These are phyloP conservation scores for Fusarium brachygibbosum DNA, from an alignment of 2,329 filamentous ascomycete species.

Conservation along the genomic window DNA sequence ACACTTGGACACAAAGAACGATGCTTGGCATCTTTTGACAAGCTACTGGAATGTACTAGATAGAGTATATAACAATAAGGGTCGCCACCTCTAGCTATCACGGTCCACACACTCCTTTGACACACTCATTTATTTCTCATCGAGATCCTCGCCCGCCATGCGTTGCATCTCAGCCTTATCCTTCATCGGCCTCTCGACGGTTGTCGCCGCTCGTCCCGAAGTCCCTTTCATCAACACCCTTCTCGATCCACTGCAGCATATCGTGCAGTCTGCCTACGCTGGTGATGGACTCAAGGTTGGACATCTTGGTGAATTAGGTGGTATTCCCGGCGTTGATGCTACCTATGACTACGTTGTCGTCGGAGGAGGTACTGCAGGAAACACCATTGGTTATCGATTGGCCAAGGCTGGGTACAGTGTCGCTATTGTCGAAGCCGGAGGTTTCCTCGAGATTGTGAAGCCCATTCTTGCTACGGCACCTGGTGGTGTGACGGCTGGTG, in stretches of 20 bases:
- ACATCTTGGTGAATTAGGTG: constrained; percentile 29
- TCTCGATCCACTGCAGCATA: constrained; percentile 32
- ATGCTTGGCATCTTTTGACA: constrained; percentile 1
- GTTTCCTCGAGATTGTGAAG: constrained; percentile 52
- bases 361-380: constrained; percentile 57
- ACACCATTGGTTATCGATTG: constrained; percentile 53
- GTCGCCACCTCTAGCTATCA: not conserved
- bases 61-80: constrained; percentile 21
- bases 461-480: constrained; percentile 47
- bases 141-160: constrained; percentile 22
- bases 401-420: constrained; percentile 52
- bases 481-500: constrained; percentile 40
- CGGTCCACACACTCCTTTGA: not conserved
- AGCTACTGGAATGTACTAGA: not conserved
- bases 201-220: constrained; percentile 17
- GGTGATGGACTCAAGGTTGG: constrained; percentile 42
- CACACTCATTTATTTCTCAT: not conserved
- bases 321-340: constrained; percentile 27
- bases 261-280: constrained; percentile 35
- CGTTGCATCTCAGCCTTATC: constrained; percentile 21
- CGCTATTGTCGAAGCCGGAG: constrained; percentile 57
- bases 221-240: constrained; percentile 38
- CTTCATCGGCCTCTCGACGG: constrained; percentile 28
- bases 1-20: not conserved
- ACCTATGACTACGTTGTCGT: constrained; percentile 51